A percentile compares a stretch with the other conserved stretches of the same genome.
These are phyloP conservation scores for Suaeda aralocaspica DNA, from an alignment of 148 eudicot species.

Conservation along the genomic window DNA sequence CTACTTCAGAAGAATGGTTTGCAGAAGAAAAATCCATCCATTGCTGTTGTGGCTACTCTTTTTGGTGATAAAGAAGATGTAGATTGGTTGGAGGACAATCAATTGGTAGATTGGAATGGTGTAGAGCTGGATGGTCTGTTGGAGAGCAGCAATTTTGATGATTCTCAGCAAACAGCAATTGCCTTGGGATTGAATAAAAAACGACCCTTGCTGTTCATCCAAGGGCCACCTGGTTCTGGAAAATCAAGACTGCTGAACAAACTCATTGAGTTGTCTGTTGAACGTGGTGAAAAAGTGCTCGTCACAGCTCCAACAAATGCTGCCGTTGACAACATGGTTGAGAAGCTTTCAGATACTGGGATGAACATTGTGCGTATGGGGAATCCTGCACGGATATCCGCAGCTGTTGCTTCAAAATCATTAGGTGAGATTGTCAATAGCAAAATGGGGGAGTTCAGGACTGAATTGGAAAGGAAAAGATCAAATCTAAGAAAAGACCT, in stretches of 20 bases:
- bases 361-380: constrained; percentile 71
- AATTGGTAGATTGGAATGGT: constrained; percentile 58
- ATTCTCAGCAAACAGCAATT: constrained; percentile 63
- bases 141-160: constrained; percentile 34
- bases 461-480: constrained; percentile 69
- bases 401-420: constrained; percentile 71
- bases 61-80: constrained; percentile 73
- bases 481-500: constrained; percentile 75
- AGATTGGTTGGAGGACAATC: constrained; percentile 47
- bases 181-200: constrained; percentile 70
- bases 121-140: constrained; percentile 36
- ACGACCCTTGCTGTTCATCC: constrained; percentile 61
- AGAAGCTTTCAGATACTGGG: constrained; percentile 57
- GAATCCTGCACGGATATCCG: constrained; percentile 74
- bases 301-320: constrained; percentile 92
- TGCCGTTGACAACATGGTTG: constrained; percentile 87
- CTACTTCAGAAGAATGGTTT: constrained; percentile 84
- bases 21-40: constrained; percentile 72
- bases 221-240: constrained; percentile 93
- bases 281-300: constrained; percentile 75
- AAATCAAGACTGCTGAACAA: constrained; percentile 68
- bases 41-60: constrained; percentile 64
- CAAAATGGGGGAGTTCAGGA: constrained; percentile 46
- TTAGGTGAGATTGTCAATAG: constrained; percentile 57
- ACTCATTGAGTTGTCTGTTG: constrained; percentile 49